Evolutionary conservation across 352 stramenopile species (phyloP), one percentile per base, ranked within the genome.

Genomic region (Pythium volutum): DNA sequence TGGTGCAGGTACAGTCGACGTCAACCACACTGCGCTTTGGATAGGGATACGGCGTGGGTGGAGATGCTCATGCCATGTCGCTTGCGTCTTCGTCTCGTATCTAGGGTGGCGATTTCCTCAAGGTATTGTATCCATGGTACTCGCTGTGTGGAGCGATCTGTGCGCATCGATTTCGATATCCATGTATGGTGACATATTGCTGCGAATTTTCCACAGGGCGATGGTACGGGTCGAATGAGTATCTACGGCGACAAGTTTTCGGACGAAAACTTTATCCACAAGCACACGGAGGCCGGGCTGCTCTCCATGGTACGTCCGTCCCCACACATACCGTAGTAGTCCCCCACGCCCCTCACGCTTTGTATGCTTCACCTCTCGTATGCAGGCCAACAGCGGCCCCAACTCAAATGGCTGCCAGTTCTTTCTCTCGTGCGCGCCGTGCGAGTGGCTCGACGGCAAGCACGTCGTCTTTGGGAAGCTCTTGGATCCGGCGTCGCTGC

Each of bases 331-430:
- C 42, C 42, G 3, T n/a, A 6, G 2, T 27, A 48, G 4, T 27
- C n/a, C 38, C 42, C 27, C 12, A 29, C 20, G 20, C 41, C 9
- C 6, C 42, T n/a, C 8, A 29, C n/a, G 8, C n/a, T 3, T n/a
- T n/a, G n/a, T n/a, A n/a, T n/a, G n/a, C n/a, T n/a, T n/a, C n/a
- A n/a, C n/a, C n/a, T n/a, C n/a, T n/a, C n/a, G n/a, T n/a, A n/a
- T 97, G 59, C 83, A 88, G 96, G 96, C 96, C 3, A 99, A 99
- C 81, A 87, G 93, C 14, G 95, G 96, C 22, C 95, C 96, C 36
- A 91, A 94, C 71, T 98, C 96, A 56, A 99, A 99, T 72, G 93
- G 96, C 50, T 98, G 89, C 55, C 96, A 99, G 88, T 98, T 99
- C 77, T 99, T 98, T 76, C 88, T 99, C 71, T 96, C 88, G 72